Conservation (phyloP, 768 basidiomycete species). For the Pisolithus sp. region DNA sequence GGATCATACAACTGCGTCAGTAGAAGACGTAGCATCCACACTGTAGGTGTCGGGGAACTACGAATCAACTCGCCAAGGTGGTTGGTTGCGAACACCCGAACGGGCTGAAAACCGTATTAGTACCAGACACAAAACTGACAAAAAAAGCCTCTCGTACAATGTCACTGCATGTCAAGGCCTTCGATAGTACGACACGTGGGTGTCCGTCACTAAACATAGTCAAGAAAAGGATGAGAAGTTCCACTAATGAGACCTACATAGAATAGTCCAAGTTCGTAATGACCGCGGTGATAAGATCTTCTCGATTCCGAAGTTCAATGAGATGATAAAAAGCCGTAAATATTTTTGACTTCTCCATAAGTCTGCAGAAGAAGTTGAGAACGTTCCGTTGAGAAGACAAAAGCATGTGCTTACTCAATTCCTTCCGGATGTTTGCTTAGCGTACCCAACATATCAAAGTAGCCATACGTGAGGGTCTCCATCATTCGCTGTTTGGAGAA, state of each 20-base stretch:
- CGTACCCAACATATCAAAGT: constrained; percentile 92
- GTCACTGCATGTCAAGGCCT: constrained; percentile 90
- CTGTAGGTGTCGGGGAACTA: constrained; percentile 52
- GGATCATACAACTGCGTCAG: constrained; percentile 96
- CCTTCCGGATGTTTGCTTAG: constrained; percentile 87
- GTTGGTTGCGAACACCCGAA: constrained; percentile 82
- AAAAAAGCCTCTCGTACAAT: constrained; percentile 42
- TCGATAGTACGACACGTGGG: constrained; percentile 86
- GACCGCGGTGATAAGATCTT: constrained; percentile 87
- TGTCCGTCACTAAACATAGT: constrained; percentile 75
- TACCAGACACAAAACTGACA: not conserved
- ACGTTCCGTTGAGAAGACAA: not conserved
- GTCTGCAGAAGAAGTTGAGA: constrained; percentile 34
- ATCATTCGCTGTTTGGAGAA: constrained; percentile 81
- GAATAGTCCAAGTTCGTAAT: constrained; percentile 90
- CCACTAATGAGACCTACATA: constrained; percentile 46
- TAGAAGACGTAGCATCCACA: constrained; percentile 87
- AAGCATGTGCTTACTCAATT: constrained; percentile 51
- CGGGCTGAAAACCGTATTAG: constrained; percentile 47
- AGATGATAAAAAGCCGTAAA: constrained; percentile 96
- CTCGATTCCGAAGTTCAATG: constrained; percentile 83
- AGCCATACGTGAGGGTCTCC: constrained; percentile 82
- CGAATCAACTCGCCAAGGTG: constrained; percentile 81
- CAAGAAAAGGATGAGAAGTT: constrained; percentile 1
- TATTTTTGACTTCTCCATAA: constrained; percentile 86